Conservation (phyloP, 805 yeast species). For the Saccharomycopsis guyanensis region DNA sequence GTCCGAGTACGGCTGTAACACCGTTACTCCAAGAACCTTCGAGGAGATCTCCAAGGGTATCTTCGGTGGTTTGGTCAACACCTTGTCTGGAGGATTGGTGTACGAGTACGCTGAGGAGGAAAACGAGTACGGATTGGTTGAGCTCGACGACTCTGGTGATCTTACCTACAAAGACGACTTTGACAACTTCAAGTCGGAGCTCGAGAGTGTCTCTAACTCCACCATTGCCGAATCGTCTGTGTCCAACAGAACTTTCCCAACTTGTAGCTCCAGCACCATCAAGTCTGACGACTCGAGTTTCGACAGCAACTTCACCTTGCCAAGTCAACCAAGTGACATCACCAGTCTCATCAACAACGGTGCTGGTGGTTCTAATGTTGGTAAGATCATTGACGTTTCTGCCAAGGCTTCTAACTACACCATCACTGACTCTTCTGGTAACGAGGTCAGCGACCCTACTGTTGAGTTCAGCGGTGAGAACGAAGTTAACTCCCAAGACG, state of each 20-base stretch:
- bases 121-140: slow-evolving; percentile 70
- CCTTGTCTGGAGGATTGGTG: slow-evolving; percentile 86
- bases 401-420: slow-evolving; percentile 35
- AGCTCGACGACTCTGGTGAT: slow-evolving; percentile 36
- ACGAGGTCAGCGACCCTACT: slow-evolving; percentile 29
- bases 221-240: slow-evolving; percentile 32
- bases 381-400: slow-evolving; percentile 34
- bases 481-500: slow-evolving; percentile 28
- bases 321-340: slow-evolving; percentile 39
- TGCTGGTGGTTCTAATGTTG: slow-evolving; percentile 37
- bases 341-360: slow-evolving; percentile 40
- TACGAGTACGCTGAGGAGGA: slow-evolving; percentile 81
- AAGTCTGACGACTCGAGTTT: slow-evolving; percentile 33
- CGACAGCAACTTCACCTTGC: slow-evolving; percentile 41
- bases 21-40: slow-evolving; percentile 70
- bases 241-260: slow-evolving; percentile 25
- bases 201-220: slow-evolving; percentile 28
- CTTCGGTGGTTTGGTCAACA: slow-evolving; percentile 55
- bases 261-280: slow-evolving; percentile 36
- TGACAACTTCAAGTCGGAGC: slow-evolving; percentile 39
- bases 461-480: slow-evolving; percentile 32
- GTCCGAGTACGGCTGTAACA: slow-evolving; percentile 82
- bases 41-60: slow-evolving; percentile 67
- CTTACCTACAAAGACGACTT: slow-evolving; percentile 42
- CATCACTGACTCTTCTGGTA: slow-evolving; percentile 31